Conservation (phyloP, 2,329 filamentous ascomycete species). For the Tolypocladium tropicale region DNA sequence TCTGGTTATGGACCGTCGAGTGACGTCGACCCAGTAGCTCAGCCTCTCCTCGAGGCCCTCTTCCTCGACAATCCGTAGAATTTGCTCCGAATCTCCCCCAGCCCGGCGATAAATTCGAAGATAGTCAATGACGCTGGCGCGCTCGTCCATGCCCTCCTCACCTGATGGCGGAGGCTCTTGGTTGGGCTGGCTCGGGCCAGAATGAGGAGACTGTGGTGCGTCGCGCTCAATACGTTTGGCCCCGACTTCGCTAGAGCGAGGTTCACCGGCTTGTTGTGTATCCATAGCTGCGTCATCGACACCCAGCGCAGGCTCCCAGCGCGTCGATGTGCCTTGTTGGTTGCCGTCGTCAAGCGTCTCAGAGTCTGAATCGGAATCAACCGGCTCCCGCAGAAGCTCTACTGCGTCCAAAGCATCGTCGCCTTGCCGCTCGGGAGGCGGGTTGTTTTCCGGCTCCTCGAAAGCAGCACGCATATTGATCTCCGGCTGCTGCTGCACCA, state of each 20-base stretch:
- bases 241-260: too few species aligned
- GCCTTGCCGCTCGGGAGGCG: conserved; percentile 8
- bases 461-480: conserved; percentile 69
- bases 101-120: conserved; percentile 49
- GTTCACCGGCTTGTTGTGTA: neutral
- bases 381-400: conserved; percentile 8
- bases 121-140: conserved; percentile 20
- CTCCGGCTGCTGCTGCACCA: conserved; percentile 93
- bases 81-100: conserved; percentile 46
- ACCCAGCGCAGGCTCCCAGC: neutral
- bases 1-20: conserved; percentile 24
- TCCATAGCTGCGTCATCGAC: neutral
- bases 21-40: conserved; percentile 47
- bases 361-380: conserved; percentile 21
- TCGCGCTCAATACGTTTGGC: neutral
- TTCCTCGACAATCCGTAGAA: conserved; percentile 50
- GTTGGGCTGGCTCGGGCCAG: neutral
- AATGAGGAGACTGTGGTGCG: neutral
- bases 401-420: conserved; percentile 9
- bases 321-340: conserved; percentile 2
- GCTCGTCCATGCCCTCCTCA: conserved; percentile 3
- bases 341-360: conserved; percentile 20
- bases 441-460: conserved; percentile 31
- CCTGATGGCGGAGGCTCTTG: neutral
- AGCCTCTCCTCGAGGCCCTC: conserved; percentile 50